Evolutionary conservation across 2,329 filamentous ascomycete genomes (phyloP).

Genomic region (Tolypocladium inflatum): DNA sequence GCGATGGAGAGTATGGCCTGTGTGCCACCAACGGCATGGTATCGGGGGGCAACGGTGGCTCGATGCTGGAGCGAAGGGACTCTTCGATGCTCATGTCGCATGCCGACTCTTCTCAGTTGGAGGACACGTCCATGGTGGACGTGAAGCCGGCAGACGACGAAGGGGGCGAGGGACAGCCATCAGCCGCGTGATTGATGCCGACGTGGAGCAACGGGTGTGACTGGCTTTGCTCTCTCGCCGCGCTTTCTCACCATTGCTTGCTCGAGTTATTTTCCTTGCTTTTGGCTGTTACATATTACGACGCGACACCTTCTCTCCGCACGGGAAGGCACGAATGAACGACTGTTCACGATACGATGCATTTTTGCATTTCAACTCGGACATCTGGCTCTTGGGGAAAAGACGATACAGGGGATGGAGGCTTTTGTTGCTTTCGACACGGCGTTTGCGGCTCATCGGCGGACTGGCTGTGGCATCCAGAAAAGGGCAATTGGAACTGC

Average conservation of each 20-base stretch:
- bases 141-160: conserved; percentile 14
- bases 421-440: not conserved
- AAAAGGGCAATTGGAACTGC: not conserved
- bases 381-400: not conserved
- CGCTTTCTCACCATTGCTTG: not conserved
- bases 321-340: not conserved
- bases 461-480: not conserved
- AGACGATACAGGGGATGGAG: not conserved
- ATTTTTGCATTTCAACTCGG: not conserved
- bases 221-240: not conserved
- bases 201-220: not conserved
- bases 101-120: conserved; percentile 8
- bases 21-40: conserved; percentile 17
- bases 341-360: not conserved
- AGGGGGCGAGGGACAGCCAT: conserved; percentile 9
- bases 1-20: conserved; percentile 48
- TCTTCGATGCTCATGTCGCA: conserved; percentile 11
- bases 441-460: not conserved
- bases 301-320: not conserved
- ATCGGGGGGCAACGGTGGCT: conserved; percentile 3
- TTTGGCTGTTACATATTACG: not conserved
- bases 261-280: not conserved
- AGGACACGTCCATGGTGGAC: conserved; percentile 13
- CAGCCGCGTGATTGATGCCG: not conserved
- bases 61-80: conserved; percentile 16